Percentiles rank a stretch among this genome's conserved stretches.
Evolutionary conservation across 495 filamentous ascomycete species (phyloP).

Genomic region (Bombardia bombarda): DNA sequence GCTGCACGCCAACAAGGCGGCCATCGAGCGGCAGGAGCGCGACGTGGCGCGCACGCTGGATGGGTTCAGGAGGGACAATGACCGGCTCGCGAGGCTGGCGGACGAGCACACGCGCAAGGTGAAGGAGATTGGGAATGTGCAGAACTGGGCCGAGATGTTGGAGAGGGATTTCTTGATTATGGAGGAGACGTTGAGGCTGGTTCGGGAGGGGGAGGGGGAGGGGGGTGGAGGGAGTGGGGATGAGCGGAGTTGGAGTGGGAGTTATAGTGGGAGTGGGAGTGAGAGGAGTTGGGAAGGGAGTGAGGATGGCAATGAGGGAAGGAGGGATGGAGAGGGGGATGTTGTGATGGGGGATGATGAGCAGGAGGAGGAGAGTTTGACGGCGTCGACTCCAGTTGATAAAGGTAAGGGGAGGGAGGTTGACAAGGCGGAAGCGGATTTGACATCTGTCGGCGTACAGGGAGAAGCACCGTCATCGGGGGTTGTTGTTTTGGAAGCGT

Average conservation of each 20-base stretch:
- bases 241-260: slow-evolving; percentile 12
- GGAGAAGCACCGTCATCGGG: neutral
- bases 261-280: slow-evolving; percentile 22
- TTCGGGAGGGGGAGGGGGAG: slow-evolving; percentile 25
- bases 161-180: slow-evolving; percentile 84
- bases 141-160: slow-evolving; percentile 97
- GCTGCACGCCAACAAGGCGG: slow-evolving; percentile 64
- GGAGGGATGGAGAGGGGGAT: slow-evolving; percentile 3
- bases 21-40: slow-evolving; percentile 64
- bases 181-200: slow-evolving; percentile 75
- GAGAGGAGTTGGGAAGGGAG: slow-evolving; percentile 15
- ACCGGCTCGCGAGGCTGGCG: slow-evolving; percentile 59
- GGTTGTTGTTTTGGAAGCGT: no score
- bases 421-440: slow-evolving; percentile 3
- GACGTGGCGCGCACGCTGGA: slow-evolving; percentile 58
- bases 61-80: slow-evolving; percentile 62
- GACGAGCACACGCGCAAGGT: slow-evolving; percentile 61
- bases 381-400: no score
- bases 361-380: neutral
- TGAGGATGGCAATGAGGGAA: neutral
- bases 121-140: slow-evolving; percentile 91
- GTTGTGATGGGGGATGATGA: slow-evolving; percentile 1
- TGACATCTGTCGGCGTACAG: no score
- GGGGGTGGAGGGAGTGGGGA: slow-evolving; percentile 30
- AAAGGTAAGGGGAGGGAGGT: slow-evolving; percentile 9